Evolutionary conservation across 306 rosid genomes (phyloP).

Genomic region (Cucumis sativus): DNA sequence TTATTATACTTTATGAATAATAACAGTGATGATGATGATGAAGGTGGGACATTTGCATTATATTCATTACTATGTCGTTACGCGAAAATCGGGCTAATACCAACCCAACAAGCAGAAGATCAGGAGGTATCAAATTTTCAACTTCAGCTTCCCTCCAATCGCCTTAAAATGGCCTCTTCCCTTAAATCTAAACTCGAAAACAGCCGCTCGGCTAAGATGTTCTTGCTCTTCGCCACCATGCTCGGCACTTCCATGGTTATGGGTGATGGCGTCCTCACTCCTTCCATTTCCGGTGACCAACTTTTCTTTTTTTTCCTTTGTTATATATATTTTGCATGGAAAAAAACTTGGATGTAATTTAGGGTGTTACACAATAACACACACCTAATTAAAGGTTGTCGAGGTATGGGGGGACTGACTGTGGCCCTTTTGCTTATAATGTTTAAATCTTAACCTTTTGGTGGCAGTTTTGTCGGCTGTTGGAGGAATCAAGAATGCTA

Average conservation of each 20-base stretch:
- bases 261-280: slow-evolving; percentile 30
- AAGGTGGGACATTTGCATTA: slow-evolving; percentile 21
- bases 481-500: slow-evolving; percentile 14
- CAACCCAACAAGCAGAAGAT: slow-evolving; percentile 24
- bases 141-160: slow-evolving; percentile 9
- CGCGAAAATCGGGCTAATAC: slow-evolving; percentile 23
- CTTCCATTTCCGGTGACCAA: slow-evolving; percentile 8
- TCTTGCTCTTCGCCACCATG: slow-evolving; percentile 18
- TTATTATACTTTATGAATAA: too few species aligned
- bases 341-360: slow-evolving; percentile 4
- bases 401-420: too few species aligned
- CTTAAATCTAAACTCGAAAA: slow-evolving; percentile 20
- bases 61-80: slow-evolving; percentile 23
- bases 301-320: too few species aligned
- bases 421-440: too few species aligned
- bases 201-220: background rate
- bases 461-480: slow-evolving; percentile 18
- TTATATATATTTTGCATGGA: too few species aligned
- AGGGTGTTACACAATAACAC: too few species aligned
- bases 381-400: too few species aligned
- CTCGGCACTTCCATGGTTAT: slow-evolving; percentile 36
- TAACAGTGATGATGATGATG: background rate
- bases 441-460: background rate
- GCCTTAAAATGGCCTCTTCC: slow-evolving; percentile 4
- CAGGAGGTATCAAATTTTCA: slow-evolving; percentile 19